A percentile compares a stretch with the other conserved stretches of the same genome.
Conservation (phyloP, 2,329 filamentous ascomycete genomes). For the Alternaria infectoria region DNA sequence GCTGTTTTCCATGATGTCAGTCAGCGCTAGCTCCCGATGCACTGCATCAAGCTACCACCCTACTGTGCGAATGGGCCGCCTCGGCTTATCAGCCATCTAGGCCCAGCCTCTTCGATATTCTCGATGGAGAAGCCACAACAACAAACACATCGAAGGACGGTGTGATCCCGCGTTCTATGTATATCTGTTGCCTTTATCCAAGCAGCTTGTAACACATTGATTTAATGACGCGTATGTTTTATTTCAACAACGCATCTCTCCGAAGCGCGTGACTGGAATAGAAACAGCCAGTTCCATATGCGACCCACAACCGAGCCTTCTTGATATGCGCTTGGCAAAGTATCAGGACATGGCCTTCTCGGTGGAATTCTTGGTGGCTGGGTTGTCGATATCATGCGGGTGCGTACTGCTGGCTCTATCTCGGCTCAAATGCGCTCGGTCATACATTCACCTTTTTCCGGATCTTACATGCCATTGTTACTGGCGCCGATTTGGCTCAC, state of each 20-base stretch:
- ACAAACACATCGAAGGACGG: not conserved
- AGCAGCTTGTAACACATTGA: not conserved
- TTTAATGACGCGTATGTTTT: not conserved
- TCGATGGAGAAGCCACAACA: not conserved
- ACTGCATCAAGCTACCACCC: conserved; percentile 16
- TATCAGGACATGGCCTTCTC: not conserved
- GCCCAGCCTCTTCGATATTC: conserved; percentile 10
- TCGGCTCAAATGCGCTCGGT: not conserved
- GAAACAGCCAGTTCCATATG: not conserved
- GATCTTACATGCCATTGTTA: not conserved
- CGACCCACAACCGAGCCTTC: not conserved
- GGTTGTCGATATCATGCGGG: not conserved
- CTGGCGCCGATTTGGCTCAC: not conserved
- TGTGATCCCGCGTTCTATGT: not conserved
- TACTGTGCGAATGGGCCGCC: conserved; percentile 20
- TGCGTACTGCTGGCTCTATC: conserved; percentile 1
- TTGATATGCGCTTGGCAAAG: not conserved
- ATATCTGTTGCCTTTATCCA: not conserved
- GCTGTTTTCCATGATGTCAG: conserved; percentile 39
- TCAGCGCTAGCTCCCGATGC: conserved; percentile 29
- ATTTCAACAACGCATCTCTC: not conserved
- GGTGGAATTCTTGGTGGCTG: not conserved
- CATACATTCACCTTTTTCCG: not conserved
- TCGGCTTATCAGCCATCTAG: conserved; percentile 23
- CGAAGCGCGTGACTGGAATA: not conserved